phyloP scores from a whole-genome alignment of 371 early-diverging fungal genomes.

The Dichotomocladium elegans region DNA sequence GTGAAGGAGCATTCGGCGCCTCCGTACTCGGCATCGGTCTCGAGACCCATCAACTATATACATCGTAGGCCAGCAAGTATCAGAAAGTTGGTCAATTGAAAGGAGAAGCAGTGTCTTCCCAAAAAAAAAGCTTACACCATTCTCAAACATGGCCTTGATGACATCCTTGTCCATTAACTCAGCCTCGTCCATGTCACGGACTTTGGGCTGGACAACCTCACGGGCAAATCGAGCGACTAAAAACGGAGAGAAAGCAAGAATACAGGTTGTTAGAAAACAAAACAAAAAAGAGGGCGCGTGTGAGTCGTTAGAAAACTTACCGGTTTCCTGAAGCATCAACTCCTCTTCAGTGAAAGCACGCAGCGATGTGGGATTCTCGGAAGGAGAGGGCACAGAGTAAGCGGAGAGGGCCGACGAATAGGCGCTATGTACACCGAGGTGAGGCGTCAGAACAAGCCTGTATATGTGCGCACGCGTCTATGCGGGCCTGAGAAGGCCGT shows the following conservation, averaged over 20 bases:
- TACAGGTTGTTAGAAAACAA: background rate
- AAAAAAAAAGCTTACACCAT: conserved; percentile 62
- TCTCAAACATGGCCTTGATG: conserved; percentile 85
- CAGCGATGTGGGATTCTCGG: conserved; percentile 54
- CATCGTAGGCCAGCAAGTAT: background rate
- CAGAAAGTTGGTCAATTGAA: background rate
- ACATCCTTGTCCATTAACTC: conserved; percentile 80
- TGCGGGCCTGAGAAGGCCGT: no score
- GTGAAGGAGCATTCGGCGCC: conserved; percentile 90
- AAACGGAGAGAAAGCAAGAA: no score
- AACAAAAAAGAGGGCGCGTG: background rate
- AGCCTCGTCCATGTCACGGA: conserved; percentile 90
- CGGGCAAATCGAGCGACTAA: conserved; percentile 86
- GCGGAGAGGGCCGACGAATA: conserved; percentile 7
- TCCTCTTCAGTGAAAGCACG: conserved; percentile 83
- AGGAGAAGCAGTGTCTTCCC: conserved; percentile 1
- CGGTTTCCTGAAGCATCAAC: conserved; percentile 69
- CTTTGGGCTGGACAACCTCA: conserved; percentile 80
- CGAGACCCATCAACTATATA: conserved; percentile 91
- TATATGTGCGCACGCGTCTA: no score
- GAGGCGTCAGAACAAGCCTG: background rate
- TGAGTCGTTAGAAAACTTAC: conserved; percentile 32
- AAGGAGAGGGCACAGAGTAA: conserved; percentile 12
- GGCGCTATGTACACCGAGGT: background rate
- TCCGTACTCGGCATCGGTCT: conserved; percentile 76